These are phyloP conservation scores for Malbranchea cinnamomea DNA, from an alignment of 2,329 filamentous ascomycete species.

Conservation along the genomic window DNA sequence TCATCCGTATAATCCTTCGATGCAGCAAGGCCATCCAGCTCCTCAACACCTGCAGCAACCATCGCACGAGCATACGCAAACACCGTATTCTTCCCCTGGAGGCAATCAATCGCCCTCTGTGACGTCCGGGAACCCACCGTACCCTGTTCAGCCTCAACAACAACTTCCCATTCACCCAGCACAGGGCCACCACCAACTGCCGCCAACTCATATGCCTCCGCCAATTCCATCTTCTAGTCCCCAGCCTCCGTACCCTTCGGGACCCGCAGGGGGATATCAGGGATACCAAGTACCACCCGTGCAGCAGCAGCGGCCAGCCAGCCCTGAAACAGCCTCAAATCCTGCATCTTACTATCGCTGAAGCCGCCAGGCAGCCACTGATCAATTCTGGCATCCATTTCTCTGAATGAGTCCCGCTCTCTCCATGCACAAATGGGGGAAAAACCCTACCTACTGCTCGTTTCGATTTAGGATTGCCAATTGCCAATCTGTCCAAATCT, in stretches of 20 bases:
- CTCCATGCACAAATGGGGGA: too few relatives aligned
- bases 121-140: slow-evolving; percentile 10
- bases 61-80: slow-evolving; percentile 26
- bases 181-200: slow-evolving; percentile 4
- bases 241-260: slow-evolving; percentile 14
- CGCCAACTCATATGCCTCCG: slow-evolving; percentile 19
- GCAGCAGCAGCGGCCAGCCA: too few relatives aligned
- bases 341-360: slow-evolving; percentile 27
- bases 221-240: slow-evolving; percentile 19
- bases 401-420: too few relatives aligned
- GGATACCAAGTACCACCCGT: slow-evolving; percentile 23
- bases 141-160: slow-evolving; percentile 15
- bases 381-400: too few relatives aligned
- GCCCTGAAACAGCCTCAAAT: slow-evolving; percentile 17
- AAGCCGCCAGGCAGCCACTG: too few relatives aligned
- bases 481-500: too few relatives aligned
- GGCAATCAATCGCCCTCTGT: slow-evolving; percentile 13
- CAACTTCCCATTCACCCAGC: slow-evolving; percentile 20
- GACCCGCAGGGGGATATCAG: slow-evolving; percentile 17
- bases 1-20: slow-evolving; percentile 18
- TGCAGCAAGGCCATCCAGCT: slow-evolving; percentile 14
- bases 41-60: slow-evolving; percentile 20
- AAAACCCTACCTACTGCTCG: too few relatives aligned
- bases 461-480: too few relatives aligned
- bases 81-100: too few relatives aligned